Percentiles rank a stretch among this genome's conserved stretches.
phyloP scores from a whole-genome alignment of 2,329 filamentous ascomycete genomes.

The Alternaria metachromatica region DNA sequence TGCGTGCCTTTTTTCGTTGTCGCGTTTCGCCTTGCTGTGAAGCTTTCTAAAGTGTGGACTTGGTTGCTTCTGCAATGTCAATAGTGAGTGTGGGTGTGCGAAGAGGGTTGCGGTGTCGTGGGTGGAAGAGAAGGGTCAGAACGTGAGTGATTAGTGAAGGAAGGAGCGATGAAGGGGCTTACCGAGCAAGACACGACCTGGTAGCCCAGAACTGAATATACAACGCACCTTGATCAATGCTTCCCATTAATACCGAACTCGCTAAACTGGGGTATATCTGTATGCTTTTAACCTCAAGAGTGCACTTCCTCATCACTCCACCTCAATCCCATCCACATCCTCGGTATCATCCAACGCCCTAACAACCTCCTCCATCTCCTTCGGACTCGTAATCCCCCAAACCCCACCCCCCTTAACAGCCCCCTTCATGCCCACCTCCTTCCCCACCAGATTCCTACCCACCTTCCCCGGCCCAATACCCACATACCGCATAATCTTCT shows the following conservation, averaged over 20 bases:
- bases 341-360: slow-evolving; percentile 57
- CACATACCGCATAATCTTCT: slow-evolving; percentile 82
- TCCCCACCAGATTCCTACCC: slow-evolving; percentile 89
- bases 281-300: background rate
- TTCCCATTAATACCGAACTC: background rate
- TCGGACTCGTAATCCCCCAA: slow-evolving; percentile 86
- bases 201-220: background rate
- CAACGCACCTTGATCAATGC: background rate
- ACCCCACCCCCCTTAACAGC: slow-evolving; percentile 87
- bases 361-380: slow-evolving; percentile 57
- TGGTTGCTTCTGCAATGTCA: no score
- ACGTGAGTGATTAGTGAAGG: background rate
- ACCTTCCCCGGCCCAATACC: slow-evolving; percentile 95
- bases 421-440: slow-evolving; percentile 91
- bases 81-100: no score
- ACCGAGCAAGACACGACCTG: background rate
- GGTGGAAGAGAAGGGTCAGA: no score
- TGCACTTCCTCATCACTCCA: background rate
- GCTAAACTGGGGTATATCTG: slow-evolving; percentile 6
- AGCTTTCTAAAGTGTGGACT: no score
- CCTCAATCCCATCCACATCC: slow-evolving; percentile 30
- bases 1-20: background rate
- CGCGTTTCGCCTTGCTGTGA: no score
- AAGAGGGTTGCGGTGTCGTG: background rate
- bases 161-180: background rate